Evolutionary conservation across 495 filamentous ascomycete genomes (phyloP).

Genomic region (Daldinia bambusicola): DNA sequence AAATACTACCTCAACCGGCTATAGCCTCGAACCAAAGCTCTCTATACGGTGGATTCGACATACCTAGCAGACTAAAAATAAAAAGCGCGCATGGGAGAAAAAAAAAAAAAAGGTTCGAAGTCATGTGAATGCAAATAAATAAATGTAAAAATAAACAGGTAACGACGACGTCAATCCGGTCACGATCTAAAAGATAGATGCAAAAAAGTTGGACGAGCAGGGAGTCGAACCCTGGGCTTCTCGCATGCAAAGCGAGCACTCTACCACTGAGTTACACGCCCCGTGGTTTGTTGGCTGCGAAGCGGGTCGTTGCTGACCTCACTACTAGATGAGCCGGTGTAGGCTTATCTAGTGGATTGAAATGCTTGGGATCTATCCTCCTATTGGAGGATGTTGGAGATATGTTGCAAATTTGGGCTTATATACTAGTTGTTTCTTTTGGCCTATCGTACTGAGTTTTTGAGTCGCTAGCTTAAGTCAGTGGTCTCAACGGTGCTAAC

Average conservation of each 20-base stretch:
- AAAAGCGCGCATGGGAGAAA: too few species aligned
- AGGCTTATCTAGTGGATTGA: background rate
- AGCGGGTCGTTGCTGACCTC: conserved; percentile 10
- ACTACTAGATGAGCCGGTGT: background rate
- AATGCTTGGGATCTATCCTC: background rate
- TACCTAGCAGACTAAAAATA: too few species aligned
- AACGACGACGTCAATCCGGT: background rate
- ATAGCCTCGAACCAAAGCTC: background rate
- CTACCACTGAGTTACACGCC: conserved; percentile 43
- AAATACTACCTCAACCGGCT: background rate
- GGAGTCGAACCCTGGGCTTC: conserved; percentile 43
- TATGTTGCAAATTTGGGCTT: background rate
- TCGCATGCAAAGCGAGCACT: conserved; percentile 45
- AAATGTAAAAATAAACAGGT: too few species aligned
- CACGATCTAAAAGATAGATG: background rate
- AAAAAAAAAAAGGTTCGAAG: background rate
- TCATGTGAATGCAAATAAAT: background rate
- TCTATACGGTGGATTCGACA: background rate
- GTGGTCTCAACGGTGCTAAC: background rate
- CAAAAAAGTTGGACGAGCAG: conserved; percentile 32
- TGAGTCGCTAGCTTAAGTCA: background rate
- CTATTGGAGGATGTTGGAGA: conserved; percentile 5
- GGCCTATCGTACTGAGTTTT: background rate
- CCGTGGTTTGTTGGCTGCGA: background rate
- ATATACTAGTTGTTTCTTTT: background rate